phyloP scores from a whole-genome alignment of 2,329 filamentous ascomycete genomes.

The Stachybotrys chartarum region DNA sequence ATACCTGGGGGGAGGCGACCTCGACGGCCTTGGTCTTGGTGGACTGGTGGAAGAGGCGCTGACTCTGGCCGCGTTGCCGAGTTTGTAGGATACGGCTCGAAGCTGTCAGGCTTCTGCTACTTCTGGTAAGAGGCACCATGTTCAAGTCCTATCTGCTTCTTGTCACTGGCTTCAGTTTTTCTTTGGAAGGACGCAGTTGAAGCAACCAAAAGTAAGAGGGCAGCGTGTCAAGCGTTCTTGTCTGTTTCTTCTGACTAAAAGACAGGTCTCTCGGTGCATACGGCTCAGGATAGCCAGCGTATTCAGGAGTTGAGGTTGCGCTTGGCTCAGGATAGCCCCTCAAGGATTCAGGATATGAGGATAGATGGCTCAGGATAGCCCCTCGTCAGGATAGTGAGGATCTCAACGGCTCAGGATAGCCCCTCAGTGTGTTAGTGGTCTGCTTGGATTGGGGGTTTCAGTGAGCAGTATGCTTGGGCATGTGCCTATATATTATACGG shows the following conservation, averaged over 20 bases:
- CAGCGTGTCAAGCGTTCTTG: background rate
- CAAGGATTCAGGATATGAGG: constrained; percentile 1
- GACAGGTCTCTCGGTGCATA: background rate
- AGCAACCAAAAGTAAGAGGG: constrained; percentile 1
- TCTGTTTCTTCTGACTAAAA: constrained; percentile 4
- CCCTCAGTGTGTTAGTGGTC: constrained; percentile 3
- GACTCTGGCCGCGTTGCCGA: background rate
- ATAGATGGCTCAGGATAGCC: constrained; percentile 11
- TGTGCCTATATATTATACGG: no score
- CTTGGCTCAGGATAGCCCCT: constrained; percentile 6
- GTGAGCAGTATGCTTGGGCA: no score
- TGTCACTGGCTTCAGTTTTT: background rate
- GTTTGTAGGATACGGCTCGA: background rate
- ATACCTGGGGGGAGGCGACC: constrained; percentile 4
- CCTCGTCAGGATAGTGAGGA: constrained; percentile 6
- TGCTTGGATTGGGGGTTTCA: background rate
- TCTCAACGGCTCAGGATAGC: constrained; percentile 10
- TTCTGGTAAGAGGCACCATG: background rate
- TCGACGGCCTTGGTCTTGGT: constrained; percentile 12
- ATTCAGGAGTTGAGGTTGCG: constrained; percentile 1
- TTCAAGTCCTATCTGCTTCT: background rate
- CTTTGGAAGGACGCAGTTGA: constrained; percentile 5
- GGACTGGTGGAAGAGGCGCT: constrained; percentile 9
- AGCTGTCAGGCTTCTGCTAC: background rate
- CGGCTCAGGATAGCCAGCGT: constrained; percentile 3